phyloP scores from a whole-genome alignment of 371 early-diverging fungal species.

The Nematocida minor region DNA sequence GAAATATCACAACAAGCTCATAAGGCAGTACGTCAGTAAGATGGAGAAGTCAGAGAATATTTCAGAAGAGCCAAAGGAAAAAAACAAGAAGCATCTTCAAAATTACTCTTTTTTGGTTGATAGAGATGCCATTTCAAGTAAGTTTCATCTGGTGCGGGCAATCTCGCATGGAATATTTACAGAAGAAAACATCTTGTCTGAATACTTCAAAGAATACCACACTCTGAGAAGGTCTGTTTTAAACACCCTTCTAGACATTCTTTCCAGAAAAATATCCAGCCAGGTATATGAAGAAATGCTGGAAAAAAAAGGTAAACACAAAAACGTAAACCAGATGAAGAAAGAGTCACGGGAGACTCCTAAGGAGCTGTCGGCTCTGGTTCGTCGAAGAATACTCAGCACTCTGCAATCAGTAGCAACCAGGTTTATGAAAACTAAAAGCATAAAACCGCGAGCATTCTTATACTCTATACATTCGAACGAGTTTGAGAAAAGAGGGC shows the following conservation, averaged over 20 bases:
- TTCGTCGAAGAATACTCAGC: neutral
- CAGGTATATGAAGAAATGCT: neutral
- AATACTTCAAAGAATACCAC: constrained; percentile 13
- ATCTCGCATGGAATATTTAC: constrained; percentile 23
- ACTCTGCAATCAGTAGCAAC: neutral
- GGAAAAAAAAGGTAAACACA: neutral
- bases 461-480: neutral
- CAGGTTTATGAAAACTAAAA: neutral
- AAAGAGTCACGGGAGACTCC: neutral
- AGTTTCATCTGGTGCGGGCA: neutral
- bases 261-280: neutral
- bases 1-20: neutral
- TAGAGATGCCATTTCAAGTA: neutral
- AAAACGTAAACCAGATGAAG: neutral
- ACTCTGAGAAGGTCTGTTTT: neutral
- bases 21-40: neutral
- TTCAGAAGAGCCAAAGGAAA: neutral
- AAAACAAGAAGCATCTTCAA: neutral
- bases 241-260: neutral
- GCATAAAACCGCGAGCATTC: neutral
- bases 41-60: neutral
- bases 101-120: neutral
- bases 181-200: neutral
- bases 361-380: neutral
- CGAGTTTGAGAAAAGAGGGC: constrained; percentile 17